A percentile compares a stretch with the other conserved stretches of the same genome.
phyloP scores from a whole-genome alignment of 1,284 basidiomycete genomes.

The Irpex sp. region DNA sequence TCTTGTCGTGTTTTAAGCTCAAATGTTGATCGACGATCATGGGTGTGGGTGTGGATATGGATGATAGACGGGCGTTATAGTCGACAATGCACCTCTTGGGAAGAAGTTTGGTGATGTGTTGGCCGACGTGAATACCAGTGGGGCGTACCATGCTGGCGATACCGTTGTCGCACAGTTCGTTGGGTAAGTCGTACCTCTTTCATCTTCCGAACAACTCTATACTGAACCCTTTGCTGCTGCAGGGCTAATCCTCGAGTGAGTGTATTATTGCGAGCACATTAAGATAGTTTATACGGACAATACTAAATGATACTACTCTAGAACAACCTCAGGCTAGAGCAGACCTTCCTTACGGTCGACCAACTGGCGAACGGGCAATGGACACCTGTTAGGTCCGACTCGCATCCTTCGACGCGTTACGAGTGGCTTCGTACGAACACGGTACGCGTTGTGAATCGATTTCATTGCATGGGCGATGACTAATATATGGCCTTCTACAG shows the following conservation, averaged over 20 bases:
- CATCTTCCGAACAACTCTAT: neutral
- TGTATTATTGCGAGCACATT: neutral
- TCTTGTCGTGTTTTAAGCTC: neutral
- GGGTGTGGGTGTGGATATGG: too few species aligned
- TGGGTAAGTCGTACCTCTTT: constrained; percentile 31
- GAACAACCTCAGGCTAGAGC: constrained; percentile 78
- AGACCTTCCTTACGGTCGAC: constrained; percentile 72
- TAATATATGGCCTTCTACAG: constrained; percentile 25
- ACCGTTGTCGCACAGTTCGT: constrained; percentile 66
- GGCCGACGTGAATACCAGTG: constrained; percentile 49
- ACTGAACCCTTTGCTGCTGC: neutral
- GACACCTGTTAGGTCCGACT: constrained; percentile 66
- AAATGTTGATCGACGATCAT: too few species aligned
- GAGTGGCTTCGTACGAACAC: constrained; percentile 61
- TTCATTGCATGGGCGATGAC: neutral
- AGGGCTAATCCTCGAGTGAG: constrained; percentile 72
- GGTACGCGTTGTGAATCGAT: constrained; percentile 29
- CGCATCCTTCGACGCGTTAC: constrained; percentile 76
- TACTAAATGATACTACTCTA: constrained; percentile 23
- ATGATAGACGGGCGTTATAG: constrained; percentile 55
- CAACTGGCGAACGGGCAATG: constrained; percentile 48
- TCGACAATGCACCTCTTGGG: constrained; percentile 55
- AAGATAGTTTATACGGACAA: too few species aligned
- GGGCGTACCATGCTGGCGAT: constrained; percentile 52
- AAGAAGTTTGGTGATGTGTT: constrained; percentile 66